phyloP scores from a whole-genome alignment of 148 eudicot genomes.

The Suaeda aralocaspica region DNA sequence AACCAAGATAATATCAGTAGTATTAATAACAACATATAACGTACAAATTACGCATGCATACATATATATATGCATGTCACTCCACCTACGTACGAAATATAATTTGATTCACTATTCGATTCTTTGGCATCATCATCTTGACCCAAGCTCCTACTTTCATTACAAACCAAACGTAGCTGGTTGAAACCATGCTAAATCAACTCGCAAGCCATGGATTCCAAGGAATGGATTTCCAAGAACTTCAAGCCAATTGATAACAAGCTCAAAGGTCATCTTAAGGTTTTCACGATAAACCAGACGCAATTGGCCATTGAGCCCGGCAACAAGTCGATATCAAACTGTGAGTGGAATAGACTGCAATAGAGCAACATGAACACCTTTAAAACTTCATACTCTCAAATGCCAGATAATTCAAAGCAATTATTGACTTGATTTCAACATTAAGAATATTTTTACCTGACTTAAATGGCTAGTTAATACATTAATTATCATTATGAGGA shows the following conservation, averaged over 20 bases:
- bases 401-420: background rate
- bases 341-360: constrained; percentile 87
- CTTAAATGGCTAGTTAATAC: constrained; percentile 83
- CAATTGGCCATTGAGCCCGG: constrained; percentile 92
- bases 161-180: constrained; percentile 67
- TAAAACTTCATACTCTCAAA: background rate
- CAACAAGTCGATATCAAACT: constrained; percentile 80
- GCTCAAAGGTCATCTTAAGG: constrained; percentile 49
- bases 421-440: background rate
- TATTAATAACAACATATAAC: no score
- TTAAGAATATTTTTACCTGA: constrained; percentile 53
- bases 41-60: no score
- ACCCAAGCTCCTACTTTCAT: no score
- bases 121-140: no score
- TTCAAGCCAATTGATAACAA: constrained; percentile 75
- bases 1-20: no score
- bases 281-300: constrained; percentile 74
- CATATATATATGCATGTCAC: no score
- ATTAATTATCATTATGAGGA: constrained; percentile 77
- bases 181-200: constrained; percentile 77
- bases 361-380: constrained; percentile 1
- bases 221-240: constrained; percentile 68
- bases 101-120: no score
- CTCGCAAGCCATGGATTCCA: constrained; percentile 51
- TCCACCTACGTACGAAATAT: no score